These are phyloP conservation scores for Cordyceps cateniannulata DNA, from an alignment of 2,329 filamentous ascomycete species.

Conservation along the genomic window DNA sequence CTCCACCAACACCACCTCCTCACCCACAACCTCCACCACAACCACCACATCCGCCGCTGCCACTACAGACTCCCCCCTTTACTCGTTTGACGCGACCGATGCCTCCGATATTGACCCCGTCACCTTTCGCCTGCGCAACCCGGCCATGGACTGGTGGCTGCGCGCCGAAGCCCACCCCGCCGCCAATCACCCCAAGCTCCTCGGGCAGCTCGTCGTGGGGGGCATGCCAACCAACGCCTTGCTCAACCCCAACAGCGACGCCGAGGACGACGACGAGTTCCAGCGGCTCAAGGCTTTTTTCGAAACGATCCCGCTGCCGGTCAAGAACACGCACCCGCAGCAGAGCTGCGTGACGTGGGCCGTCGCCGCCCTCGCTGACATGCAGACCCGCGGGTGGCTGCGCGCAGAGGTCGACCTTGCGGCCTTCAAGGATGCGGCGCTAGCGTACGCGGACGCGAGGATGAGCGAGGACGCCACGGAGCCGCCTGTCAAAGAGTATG, in stretches of 20 bases:
- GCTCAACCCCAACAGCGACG: too few species aligned
- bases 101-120: conserved; percentile 22
- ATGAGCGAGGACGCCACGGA: conserved; percentile 15
- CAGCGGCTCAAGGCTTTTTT: conserved; percentile 20
- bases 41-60: background rate
- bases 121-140: conserved; percentile 26
- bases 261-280: background rate
- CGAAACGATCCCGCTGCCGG: conserved; percentile 19
- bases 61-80: background rate
- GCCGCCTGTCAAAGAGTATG: background rate
- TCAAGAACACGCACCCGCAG: conserved; percentile 26
- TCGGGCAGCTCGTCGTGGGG: conserved; percentile 24
- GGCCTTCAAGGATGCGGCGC: conserved; percentile 22
- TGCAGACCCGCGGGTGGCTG: conserved; percentile 23
- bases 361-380: conserved; percentile 19
- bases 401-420: conserved; percentile 19
- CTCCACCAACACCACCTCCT: background rate
- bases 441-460: conserved; percentile 24
- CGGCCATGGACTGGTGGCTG: conserved; percentile 27
- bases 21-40: background rate
- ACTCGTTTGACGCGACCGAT: conserved; percentile 25
- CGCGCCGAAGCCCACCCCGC: conserved; percentile 16
- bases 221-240: conserved; percentile 16
- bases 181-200: conserved; percentile 19
- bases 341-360: conserved; percentile 30